phyloP scores from a whole-genome alignment of 2,329 filamentous ascomycete species.

The Zymoseptoria pseudotritici region DNA sequence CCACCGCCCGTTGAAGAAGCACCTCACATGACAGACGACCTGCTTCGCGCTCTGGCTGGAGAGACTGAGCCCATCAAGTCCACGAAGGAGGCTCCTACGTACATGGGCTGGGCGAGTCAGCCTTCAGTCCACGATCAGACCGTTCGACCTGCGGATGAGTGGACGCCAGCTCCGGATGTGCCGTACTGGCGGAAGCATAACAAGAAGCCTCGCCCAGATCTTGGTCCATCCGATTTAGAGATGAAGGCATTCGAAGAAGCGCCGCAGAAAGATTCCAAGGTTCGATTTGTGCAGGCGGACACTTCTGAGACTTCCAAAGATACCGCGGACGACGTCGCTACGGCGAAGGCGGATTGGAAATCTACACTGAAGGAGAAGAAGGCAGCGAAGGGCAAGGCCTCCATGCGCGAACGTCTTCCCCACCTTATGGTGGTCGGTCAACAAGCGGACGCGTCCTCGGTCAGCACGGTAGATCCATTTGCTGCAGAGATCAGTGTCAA shows the following conservation, averaged over 20 bases:
- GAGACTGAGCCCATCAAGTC: background rate
- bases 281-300: slow-evolving; percentile 11
- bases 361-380: slow-evolving; percentile 21
- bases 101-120: slow-evolving; percentile 16
- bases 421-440: background rate
- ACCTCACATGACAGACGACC: slow-evolving; percentile 20
- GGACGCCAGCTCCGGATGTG: slow-evolving; percentile 20
- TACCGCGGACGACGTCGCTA: slow-evolving; percentile 15
- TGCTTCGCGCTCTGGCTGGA: slow-evolving; percentile 13
- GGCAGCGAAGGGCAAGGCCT: slow-evolving; percentile 7
- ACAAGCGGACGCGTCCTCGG: background rate
- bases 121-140: slow-evolving; percentile 13
- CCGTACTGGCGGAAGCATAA: slow-evolving; percentile 24
- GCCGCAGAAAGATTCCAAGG: slow-evolving; percentile 11
- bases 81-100: background rate
- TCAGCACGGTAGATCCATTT: slow-evolving; percentile 1
- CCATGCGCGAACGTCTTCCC: background rate
- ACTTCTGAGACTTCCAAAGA: background rate
- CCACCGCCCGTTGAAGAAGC: background rate
- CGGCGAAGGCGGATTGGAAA: slow-evolving; percentile 22
- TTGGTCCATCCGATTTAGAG: slow-evolving; percentile 11
- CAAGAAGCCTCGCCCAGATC: slow-evolving; percentile 16
- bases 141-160: slow-evolving; percentile 9
- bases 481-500: slow-evolving; percentile 3
- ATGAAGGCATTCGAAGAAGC: slow-evolving; percentile 9